Base-by-base conservation (phyloP, 768 basidiomycete species). In the Cystobasidium ongulense region DNA sequence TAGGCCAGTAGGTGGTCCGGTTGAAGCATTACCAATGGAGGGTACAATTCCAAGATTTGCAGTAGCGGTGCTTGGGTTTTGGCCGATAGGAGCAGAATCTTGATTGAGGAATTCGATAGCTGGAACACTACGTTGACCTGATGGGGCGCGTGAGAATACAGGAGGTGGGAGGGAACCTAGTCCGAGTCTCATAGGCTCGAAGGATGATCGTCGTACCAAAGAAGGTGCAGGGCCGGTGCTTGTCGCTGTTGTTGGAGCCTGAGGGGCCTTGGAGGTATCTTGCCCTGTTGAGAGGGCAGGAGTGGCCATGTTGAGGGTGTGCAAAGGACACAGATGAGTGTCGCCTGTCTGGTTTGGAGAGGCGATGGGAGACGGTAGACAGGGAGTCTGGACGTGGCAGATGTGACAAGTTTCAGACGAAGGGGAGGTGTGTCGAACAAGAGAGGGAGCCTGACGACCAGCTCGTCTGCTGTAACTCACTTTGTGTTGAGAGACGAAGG, bases 71-170 rank as follows among this genome's bases (percentile, higher is more conserved):
- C n/a, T 25, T 29, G 27, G 29, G 43, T 52, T 17, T 25, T 52
- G 61, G 43, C n/a, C 43, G 2, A 64, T 17, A 10, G 71, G 15
- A 27, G 65, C 13, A 17, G 31, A 29, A 10, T 59, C 73, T 41
- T 43, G 5, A 29, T 70, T 71, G 33, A 38, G 61, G 27, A 33
- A 1, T 21, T 74, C 74, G 53, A 75, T 36, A 13, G 74, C 74
- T 3, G 74, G 74, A 10, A 75, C 74, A 25, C 71, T 72, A 8
- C 74, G 39, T 63, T 75, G 74, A 39, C 74, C 74, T 23, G 57
- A 31, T 39, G 74, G 67, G 10, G 53, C 66, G 23, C 53, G 21
- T 7, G 54, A 74, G 68, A 75, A 75, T 41, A 43, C 29, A 1
- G 74, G 74, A 61, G 74, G 50, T 27, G 74, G 74, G 1, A 75